Conservation (phyloP, 23 red algal species). For the Gracilaria caudata region DNA sequence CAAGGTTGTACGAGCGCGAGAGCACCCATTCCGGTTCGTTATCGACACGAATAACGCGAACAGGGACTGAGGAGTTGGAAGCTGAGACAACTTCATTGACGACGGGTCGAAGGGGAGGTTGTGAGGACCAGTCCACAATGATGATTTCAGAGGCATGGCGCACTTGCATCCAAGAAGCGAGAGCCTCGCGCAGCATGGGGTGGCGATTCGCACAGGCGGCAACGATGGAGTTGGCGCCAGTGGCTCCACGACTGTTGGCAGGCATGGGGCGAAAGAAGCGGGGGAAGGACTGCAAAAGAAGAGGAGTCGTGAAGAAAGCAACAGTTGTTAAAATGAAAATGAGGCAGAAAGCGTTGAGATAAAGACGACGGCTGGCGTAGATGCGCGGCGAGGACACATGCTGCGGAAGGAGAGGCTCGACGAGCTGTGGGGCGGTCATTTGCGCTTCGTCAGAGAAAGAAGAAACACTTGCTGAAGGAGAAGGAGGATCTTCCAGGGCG, state of each 20-base stretch:
- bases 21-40: slow-evolving; percentile 77
- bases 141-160: slow-evolving; percentile 55
- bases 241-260: not conserved
- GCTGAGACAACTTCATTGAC: slow-evolving; percentile 11
- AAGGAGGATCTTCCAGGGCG: not conserved
- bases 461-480: not conserved
- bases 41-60: slow-evolving; percentile 78
- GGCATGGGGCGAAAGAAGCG: slow-evolving; percentile 39
- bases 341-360: slow-evolving; percentile 35
- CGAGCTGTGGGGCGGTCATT: slow-evolving; percentile 24
- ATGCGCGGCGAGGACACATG: slow-evolving; percentile 14
- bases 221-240: slow-evolving; percentile 56
- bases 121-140: slow-evolving; percentile 87
- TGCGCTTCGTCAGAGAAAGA: not conserved
- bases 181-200: slow-evolving; percentile 26
- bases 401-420: slow-evolving; percentile 32
- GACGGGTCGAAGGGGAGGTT: slow-evolving; percentile 31
- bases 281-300: slow-evolving; percentile 40
- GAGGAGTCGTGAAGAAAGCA: slow-evolving; percentile 39
- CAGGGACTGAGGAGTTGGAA: not conserved
- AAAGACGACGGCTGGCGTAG: slow-evolving; percentile 31
- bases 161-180: slow-evolving; percentile 61
- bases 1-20: slow-evolving; percentile 87
- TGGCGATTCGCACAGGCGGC: slow-evolving; percentile 81
- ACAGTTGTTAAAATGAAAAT: slow-evolving; percentile 48